A percentile compares a stretch with the other conserved stretches of the same genome.
Evolutionary conservation across 2,329 filamentous ascomycete species (phyloP).

Genomic region (Colletotrichum chlorophyti): DNA sequence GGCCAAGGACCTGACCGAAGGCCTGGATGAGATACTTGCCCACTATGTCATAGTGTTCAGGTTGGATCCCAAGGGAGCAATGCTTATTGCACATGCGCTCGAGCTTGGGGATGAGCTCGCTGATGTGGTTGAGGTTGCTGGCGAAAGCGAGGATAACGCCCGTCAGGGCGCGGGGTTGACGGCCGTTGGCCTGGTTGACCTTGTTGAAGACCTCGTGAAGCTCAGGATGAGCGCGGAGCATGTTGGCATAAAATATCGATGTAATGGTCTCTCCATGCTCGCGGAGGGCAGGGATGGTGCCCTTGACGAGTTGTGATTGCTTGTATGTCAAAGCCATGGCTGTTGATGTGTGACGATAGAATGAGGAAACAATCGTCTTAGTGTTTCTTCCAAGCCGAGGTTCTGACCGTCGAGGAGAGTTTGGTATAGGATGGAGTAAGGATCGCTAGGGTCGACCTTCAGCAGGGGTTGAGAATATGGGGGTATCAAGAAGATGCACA

Average conservation of each 20-base stretch:
- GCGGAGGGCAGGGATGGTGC: conserved; percentile 72
- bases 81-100: conserved; percentile 75
- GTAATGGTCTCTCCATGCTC: conserved; percentile 74
- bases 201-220: conserved; percentile 75
- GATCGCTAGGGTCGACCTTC: not conserved
- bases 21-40: conserved; percentile 72
- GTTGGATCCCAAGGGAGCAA: conserved; percentile 70
- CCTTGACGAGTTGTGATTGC: conserved; percentile 71
- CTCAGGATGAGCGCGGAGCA: conserved; percentile 69
- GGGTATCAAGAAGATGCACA: conserved; percentile 15
- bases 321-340: conserved; percentile 52
- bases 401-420: too few species aligned
- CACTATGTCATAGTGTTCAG: conserved; percentile 75
- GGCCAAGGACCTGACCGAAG: conserved; percentile 71
- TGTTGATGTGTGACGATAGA: not conserved
- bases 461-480: not conserved
- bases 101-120: conserved; percentile 59
- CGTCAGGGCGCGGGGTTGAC: conserved; percentile 34
- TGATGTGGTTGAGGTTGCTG: conserved; percentile 70
- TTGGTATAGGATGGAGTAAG: conserved; percentile 7
- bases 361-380: not conserved
- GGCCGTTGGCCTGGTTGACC: conserved; percentile 33
- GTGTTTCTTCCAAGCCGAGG: too few species aligned
- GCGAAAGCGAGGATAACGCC: conserved; percentile 70
- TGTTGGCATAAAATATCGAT: conserved; percentile 73